These are phyloP conservation scores for Zymoseptoria pseudotritici DNA, from an alignment of 2,329 filamentous ascomycete species.

Conservation along the genomic window DNA sequence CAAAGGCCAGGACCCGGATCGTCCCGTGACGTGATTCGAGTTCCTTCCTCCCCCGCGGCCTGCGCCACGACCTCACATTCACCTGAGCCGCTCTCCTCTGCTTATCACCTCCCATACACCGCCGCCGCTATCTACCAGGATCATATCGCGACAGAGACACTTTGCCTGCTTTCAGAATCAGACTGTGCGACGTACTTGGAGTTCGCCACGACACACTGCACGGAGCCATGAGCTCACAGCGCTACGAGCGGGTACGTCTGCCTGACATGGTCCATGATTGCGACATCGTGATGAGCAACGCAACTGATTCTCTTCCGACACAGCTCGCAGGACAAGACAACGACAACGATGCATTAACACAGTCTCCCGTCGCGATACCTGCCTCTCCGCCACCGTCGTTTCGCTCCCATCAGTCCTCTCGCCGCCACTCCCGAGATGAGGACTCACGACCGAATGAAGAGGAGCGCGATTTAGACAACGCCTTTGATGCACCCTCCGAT, in stretches of 20 bases:
- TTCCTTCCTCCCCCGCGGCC: background rate
- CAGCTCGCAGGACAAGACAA: slow-evolving; percentile 37
- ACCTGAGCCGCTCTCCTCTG: background rate
- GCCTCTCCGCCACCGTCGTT: slow-evolving; percentile 66
- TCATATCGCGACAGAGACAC: background rate
- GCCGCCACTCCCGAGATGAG: slow-evolving; percentile 45
- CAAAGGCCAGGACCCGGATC: background rate
- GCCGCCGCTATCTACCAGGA: background rate
- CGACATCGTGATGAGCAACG: background rate
- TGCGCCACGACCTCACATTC: background rate
- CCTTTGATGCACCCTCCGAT: slow-evolving; percentile 63
- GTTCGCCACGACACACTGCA: slow-evolving; percentile 2
- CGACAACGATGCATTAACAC: slow-evolving; percentile 33
- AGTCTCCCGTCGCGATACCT: slow-evolving; percentile 33
- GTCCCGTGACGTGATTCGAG: background rate
- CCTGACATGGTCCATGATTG: slow-evolving; percentile 6
- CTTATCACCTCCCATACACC: background rate
- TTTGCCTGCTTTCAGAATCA: background rate
- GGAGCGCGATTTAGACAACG: slow-evolving; percentile 79
- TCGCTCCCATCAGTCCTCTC: slow-evolving; percentile 72
- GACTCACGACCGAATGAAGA: slow-evolving; percentile 50
- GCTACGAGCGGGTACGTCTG: slow-evolving; percentile 41
- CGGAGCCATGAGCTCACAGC: slow-evolving; percentile 39
- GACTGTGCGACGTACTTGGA: background rate
- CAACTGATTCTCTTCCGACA: background rate